Evolutionary conservation across 192 early-diverging fungal genomes (phyloP).

Genomic region (Pilobolus umbonatus): DNA sequence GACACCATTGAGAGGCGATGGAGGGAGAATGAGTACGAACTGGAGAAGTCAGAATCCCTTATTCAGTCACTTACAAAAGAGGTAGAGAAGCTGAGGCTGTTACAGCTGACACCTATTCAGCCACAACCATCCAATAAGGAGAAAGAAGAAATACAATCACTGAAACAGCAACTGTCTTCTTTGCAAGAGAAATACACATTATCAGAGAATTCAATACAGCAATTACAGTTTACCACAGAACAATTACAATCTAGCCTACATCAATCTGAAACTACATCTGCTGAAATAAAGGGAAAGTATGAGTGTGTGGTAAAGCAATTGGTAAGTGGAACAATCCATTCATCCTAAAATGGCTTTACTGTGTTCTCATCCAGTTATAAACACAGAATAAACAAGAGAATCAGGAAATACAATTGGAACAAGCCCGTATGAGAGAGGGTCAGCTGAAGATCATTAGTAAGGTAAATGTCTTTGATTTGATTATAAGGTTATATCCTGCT

Average conservation of each 20-base stretch:
- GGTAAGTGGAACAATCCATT: too few relatives aligned
- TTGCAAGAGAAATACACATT: not conserved
- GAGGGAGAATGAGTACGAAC: slow-evolving; percentile 4
- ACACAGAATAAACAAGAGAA: too few relatives aligned
- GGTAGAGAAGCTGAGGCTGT: not conserved
- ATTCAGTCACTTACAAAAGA: slow-evolving; percentile 1
- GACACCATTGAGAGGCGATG: slow-evolving; percentile 7
- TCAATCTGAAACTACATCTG: too few relatives aligned
- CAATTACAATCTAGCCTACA: too few relatives aligned
- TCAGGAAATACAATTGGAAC: slow-evolving; percentile 1
- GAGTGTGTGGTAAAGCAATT: too few relatives aligned
- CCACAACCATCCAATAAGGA: not conserved
- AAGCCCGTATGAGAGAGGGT: slow-evolving; percentile 1
- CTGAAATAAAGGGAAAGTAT: too few relatives aligned
- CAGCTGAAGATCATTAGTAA: slow-evolving; percentile 5
- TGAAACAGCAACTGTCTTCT: not conserved
- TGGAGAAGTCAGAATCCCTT: slow-evolving; percentile 8
- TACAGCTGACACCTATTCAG: not conserved
- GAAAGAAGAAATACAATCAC: not conserved
- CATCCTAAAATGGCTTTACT: too few relatives aligned
- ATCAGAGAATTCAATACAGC: too few relatives aligned
- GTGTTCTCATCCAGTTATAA: too few relatives aligned
- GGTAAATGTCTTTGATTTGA: not conserved
- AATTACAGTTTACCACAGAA: too few relatives aligned
- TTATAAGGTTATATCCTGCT: not conserved